Percentiles rank a stretch among this genome's conserved stretches.
phyloP scores from a whole-genome alignment of 2,329 filamentous ascomycete species.

The Hymenoscyphus fraxineus region DNA sequence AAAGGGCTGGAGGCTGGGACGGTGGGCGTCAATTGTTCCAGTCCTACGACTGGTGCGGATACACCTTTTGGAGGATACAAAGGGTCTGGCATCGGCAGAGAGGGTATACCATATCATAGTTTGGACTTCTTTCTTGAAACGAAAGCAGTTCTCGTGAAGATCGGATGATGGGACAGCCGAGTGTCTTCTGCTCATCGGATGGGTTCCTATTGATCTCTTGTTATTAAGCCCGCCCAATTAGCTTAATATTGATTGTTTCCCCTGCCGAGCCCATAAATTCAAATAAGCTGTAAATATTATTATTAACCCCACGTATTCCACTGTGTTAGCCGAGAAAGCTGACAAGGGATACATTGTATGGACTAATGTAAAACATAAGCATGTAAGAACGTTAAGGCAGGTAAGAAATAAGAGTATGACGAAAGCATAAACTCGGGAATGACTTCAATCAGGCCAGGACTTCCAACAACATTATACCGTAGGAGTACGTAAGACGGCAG shows the following conservation, averaged over 20 bases:
- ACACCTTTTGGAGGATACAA: slow-evolving; percentile 31
- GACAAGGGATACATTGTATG: no score
- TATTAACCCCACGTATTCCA: no score
- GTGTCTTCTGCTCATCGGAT: neutral
- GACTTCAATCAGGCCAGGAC: neutral
- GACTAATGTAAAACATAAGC: neutral
- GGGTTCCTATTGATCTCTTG: neutral
- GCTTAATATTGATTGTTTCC: no score
- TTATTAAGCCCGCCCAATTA: no score
- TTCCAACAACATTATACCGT: neutral
- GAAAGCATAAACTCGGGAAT: neutral
- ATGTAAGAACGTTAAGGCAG: neutral
- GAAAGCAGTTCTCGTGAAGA: slow-evolving; percentile 27
- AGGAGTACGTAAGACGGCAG: neutral
- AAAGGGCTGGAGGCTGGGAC: slow-evolving; percentile 49
- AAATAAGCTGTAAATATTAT: no score
- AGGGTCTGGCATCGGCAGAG: slow-evolving; percentile 25
- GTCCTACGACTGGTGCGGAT: slow-evolving; percentile 21
- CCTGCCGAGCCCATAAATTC: no score
- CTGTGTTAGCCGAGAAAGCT: no score
- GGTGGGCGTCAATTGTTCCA: slow-evolving; percentile 35
- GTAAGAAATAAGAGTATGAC: neutral
- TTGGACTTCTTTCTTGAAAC: slow-evolving; percentile 29
- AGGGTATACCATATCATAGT: slow-evolving; percentile 21
- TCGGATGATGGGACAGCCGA: slow-evolving; percentile 2